These are phyloP conservation scores for Diaporthe vaccinii DNA, from an alignment of 2,329 filamentous ascomycete genomes.

Conservation along the genomic window DNA sequence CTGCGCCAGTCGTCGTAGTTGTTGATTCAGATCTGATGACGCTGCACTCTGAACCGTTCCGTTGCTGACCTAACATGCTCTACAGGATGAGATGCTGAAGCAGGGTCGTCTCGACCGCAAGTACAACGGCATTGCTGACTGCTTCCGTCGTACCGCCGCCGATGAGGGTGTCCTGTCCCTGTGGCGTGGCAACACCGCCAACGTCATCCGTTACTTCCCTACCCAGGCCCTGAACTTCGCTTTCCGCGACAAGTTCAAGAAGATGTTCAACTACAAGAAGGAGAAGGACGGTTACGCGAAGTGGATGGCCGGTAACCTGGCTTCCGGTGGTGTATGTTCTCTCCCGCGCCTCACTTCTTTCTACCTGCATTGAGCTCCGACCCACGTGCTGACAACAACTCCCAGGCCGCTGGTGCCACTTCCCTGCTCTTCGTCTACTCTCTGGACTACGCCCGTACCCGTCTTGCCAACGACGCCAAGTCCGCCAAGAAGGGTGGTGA, in stretches of 20 bases:
- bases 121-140: constrained; percentile 94
- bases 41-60: not conserved
- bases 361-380: not conserved
- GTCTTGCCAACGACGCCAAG: constrained; percentile 99
- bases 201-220: constrained; percentile 99
- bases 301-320: constrained; percentile 99
- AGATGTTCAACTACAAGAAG: constrained; percentile 99
- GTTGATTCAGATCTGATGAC: not conserved
- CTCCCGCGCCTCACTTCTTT: not conserved
- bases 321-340: constrained; percentile 95
- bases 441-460: constrained; percentile 99
- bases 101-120: constrained; percentile 97
- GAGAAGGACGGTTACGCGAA: constrained; percentile 97
- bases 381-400: constrained; percentile 31
- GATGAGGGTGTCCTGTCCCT: constrained; percentile 95
- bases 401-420: constrained; percentile 94
- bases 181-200: constrained; percentile 99
- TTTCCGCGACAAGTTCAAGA: constrained; percentile 99
- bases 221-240: constrained; percentile 99
- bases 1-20: not conserved
- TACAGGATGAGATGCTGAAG: constrained; percentile 99
- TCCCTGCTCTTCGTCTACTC: constrained; percentile 99
- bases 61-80: constrained; percentile 49
- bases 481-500: constrained; percentile 96
- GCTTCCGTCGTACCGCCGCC: constrained; percentile 92